phyloP scores from a whole-genome alignment of 768 basidiomycete species.

The Hypholoma sublateritium region DNA sequence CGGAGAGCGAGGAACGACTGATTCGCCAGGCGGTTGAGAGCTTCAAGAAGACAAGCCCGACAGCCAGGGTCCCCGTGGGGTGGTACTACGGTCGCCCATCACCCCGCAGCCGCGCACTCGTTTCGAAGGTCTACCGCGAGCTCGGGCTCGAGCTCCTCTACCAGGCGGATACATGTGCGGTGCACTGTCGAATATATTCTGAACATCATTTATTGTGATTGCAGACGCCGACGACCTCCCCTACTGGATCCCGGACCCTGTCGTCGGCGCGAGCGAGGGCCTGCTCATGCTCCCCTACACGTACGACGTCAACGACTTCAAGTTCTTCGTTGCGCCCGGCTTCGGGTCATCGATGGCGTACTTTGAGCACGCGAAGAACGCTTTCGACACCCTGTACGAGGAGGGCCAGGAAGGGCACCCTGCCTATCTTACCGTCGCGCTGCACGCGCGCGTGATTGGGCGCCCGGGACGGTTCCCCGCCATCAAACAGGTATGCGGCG shows the following conservation, averaged over 20 bases:
- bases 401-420: slow-evolving; percentile 15
- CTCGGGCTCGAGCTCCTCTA: slow-evolving; percentile 17
- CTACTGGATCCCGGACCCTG: slow-evolving; percentile 17
- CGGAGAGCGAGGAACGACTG: slow-evolving; percentile 12
- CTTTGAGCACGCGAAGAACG: slow-evolving; percentile 17
- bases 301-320: slow-evolving; percentile 20
- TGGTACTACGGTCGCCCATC: slow-evolving; percentile 19
- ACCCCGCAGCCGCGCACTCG: slow-evolving; percentile 15
- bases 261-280: slow-evolving; percentile 11
- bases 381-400: slow-evolving; percentile 17
- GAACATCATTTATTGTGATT: no score
- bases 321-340: slow-evolving; percentile 17
- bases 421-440: slow-evolving; percentile 14
- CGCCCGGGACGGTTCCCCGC: slow-evolving; percentile 16
- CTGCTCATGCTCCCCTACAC: slow-evolving; percentile 16
- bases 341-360: slow-evolving; percentile 18
- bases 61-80: slow-evolving; percentile 15
- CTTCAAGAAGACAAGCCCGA: slow-evolving; percentile 14
- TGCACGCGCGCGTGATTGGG: slow-evolving; percentile 16
- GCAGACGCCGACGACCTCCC: slow-evolving; percentile 18
- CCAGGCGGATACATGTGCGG: slow-evolving; percentile 16
- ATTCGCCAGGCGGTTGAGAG: slow-evolving; percentile 15
- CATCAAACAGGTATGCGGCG: slow-evolving; percentile 11
- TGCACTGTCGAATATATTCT: background rate
- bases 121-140: slow-evolving; percentile 17